phyloP scores from a whole-genome alignment of 441 rosid species.

The Populus hybrid region DNA sequence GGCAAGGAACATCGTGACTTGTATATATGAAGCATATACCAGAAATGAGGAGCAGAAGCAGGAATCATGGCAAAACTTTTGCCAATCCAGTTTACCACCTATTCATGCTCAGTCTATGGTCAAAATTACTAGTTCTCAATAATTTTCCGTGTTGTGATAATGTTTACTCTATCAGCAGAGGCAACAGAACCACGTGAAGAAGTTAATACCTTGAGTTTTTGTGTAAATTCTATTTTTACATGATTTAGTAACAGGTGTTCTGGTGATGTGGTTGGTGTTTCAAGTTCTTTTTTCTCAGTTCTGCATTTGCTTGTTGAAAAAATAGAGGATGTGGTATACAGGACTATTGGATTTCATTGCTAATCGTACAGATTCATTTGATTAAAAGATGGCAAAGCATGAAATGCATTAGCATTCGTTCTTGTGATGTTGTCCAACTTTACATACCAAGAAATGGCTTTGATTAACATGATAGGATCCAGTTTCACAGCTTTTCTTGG shows the following conservation, averaged over 20 bases:
- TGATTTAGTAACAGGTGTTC: background rate
- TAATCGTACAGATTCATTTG: background rate
- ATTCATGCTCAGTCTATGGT: slow-evolving; percentile 58
- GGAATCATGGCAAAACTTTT: slow-evolving; percentile 75
- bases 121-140: slow-evolving; percentile 41
- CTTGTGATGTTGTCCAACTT: background rate
- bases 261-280: background rate
- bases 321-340: background rate
- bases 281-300: background rate
- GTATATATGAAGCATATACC: slow-evolving; percentile 36
- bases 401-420: background rate
- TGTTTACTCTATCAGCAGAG: background rate
- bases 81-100: slow-evolving; percentile 53
- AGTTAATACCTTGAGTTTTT: background rate
- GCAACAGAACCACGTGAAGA: background rate
- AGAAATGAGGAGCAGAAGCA: slow-evolving; percentile 48
- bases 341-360: background rate
- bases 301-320: background rate
- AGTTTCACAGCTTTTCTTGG: background rate
- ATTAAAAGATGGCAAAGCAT: background rate
- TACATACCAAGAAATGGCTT: background rate
- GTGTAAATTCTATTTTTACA: background rate
- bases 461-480: background rate
- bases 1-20: slow-evolving; percentile 53
- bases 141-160: background rate